Conservation (phyloP, 805 yeast genomes). For the Kluyveromyces wickerhamii region DNA sequence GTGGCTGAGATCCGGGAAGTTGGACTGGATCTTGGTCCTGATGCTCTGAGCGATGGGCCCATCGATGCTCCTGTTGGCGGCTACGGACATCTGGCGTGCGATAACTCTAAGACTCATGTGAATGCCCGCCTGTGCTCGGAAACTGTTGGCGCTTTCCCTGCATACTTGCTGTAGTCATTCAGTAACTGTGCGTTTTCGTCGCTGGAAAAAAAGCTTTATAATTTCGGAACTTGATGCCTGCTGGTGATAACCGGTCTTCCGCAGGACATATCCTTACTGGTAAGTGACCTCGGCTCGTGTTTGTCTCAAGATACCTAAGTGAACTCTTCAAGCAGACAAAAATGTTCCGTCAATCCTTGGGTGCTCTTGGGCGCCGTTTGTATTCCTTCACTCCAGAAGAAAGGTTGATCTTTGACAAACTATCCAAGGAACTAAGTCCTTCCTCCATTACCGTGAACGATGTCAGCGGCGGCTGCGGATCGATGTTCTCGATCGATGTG, state of each 20-base stretch:
- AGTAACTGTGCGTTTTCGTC: too few relatives aligned
- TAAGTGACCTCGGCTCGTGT: too few relatives aligned
- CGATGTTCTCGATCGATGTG: slow-evolving; percentile 87
- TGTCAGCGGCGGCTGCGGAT: slow-evolving; percentile 94
- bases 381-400: slow-evolving; percentile 38
- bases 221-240: too few relatives aligned
- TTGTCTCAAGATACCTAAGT: too few relatives aligned
- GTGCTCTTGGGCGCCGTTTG: slow-evolving; percentile 9
- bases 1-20: slow-evolving; percentile 34
- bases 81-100: slow-evolving; percentile 11
- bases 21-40: slow-evolving; percentile 33
- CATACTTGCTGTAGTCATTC: too few relatives aligned
- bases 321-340: too few relatives aligned
- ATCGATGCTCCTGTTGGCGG: slow-evolving; percentile 15
- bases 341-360: slow-evolving; percentile 2
- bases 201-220: too few relatives aligned
- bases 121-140: too few relatives aligned
- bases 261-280: too few relatives aligned
- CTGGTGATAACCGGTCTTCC: too few relatives aligned
- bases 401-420: slow-evolving; percentile 47
- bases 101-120: slow-evolving; percentile 1
- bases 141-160: too few relatives aligned
- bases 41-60: slow-evolving; percentile 46
- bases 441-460: slow-evolving; percentile 59
- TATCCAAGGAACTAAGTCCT: slow-evolving; percentile 54